Percentiles rank a stretch among this genome's conserved stretches.
Evolutionary conservation across 2,329 filamentous ascomycete genomes (phyloP).

Genomic region (Alternaria arbusti): DNA sequence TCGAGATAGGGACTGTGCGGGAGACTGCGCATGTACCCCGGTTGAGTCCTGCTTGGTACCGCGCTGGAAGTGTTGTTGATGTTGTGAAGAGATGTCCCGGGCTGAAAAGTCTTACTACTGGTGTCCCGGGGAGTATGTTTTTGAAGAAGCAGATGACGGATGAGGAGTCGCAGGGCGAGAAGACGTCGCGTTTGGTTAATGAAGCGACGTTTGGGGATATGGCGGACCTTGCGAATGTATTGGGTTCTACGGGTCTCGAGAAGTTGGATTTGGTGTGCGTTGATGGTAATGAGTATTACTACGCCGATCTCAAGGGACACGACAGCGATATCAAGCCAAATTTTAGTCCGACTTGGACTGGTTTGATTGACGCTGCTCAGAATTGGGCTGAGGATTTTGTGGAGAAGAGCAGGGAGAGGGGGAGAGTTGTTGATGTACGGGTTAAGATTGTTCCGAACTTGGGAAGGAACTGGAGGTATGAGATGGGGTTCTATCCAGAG

Average conservation of each 20-base stretch:
- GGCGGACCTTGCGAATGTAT: fast-evolving
- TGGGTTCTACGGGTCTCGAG: background rate
- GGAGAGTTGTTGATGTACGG: background rate
- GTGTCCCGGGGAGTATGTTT: background rate
- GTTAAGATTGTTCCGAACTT: background rate
- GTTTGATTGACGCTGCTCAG: fast-evolving
- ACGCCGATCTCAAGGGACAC: background rate
- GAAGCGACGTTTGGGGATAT: background rate
- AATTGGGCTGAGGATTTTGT: background rate
- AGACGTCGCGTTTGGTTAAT: background rate
- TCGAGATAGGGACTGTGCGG: background rate
- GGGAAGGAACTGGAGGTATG: fast-evolving
- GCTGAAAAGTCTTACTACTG: background rate
- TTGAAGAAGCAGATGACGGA: background rate
- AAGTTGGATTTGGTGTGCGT: background rate
- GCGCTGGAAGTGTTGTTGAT: background rate
- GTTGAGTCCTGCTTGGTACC: background rate
- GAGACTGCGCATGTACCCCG: background rate
- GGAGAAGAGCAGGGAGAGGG: background rate
- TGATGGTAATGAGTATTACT: background rate
- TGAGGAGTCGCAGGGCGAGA: background rate
- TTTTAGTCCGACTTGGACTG: background rate
- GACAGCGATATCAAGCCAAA: background rate
- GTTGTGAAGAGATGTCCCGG: background rate
- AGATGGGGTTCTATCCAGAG: background rate